Base-by-base conservation (phyloP, 1,284 basidiomycete species). In the Spongiforma sp. region DNA sequence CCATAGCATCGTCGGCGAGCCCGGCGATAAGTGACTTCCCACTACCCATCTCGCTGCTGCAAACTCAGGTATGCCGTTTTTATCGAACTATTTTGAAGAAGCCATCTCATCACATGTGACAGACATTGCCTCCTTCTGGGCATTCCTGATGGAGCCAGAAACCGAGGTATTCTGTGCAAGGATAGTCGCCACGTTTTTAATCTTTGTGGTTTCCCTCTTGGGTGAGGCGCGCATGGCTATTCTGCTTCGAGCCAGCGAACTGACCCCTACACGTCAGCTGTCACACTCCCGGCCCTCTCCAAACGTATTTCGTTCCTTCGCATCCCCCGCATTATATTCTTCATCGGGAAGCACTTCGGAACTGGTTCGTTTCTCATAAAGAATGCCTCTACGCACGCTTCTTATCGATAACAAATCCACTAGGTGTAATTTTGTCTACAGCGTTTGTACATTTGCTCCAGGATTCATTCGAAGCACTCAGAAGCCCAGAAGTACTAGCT, bases 291-390 rank as follows among this genome's bases (percentile, higher is more conserved):
- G 1, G 78, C 85, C 1, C 62, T 91, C 26, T 90, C 91, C 0
- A 85, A 85, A 62, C 81, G 81, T 7, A 72, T 84, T 9, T 78
- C 80, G 3, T 81, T 81, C 62, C 69, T 92, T 24, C 82, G 82
- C 53, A 87, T 92, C 67, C 90, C 90, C 2, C 82, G 83, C 21
- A 79, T 90, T 21, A 69, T 89, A 24, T 93, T 93, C 74, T 93
- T 93, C 75, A 80, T 91, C 33, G 90, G 90, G 52, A 93, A 93
- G 70, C 91, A 93, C 73, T 93, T 93, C 69, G 91, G 92, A 36
- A 93, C 91, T 21, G 90, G 88, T 84, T n/a, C 19, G 67, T 65
- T 62, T 50, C 8, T 26, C 17, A 30, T 57, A 36, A 21, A 30
- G 7, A 17, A 28, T 37, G 5, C 26, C 4, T 28, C 28, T 10